Evolutionary conservation across 2,329 filamentous ascomycete genomes (phyloP).

Genomic region (Scytalidium sp.): DNA sequence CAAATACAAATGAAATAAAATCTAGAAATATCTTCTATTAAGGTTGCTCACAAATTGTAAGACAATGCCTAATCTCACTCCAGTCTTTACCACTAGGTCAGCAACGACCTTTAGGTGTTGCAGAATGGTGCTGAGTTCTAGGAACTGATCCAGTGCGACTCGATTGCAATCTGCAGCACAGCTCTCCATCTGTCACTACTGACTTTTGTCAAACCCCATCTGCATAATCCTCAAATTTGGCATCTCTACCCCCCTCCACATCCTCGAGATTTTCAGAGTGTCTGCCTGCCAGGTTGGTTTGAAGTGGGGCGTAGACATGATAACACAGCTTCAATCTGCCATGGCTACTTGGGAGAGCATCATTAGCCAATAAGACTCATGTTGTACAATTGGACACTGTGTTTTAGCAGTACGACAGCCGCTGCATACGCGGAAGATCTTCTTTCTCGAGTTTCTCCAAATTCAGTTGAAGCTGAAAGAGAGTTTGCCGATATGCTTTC

Average conservation of each 20-base stretch:
- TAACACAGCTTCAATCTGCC: too few species aligned
- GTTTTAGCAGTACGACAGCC: too few species aligned
- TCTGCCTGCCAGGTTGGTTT: too few species aligned
- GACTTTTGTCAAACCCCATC: constrained; percentile 11
- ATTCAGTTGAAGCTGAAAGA: too few species aligned
- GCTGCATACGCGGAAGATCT: too few species aligned
- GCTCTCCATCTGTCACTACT: constrained; percentile 13
- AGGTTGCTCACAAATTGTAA: constrained; percentile 13
- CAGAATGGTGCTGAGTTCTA: constrained; percentile 14
- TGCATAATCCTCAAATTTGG: constrained; percentile 13
- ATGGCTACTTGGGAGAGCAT: too few species aligned
- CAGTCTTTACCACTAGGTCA: constrained; percentile 12
- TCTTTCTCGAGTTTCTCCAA: too few species aligned
- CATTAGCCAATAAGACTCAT: too few species aligned
- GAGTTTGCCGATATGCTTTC: too few species aligned
- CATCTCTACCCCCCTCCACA: constrained; percentile 12
- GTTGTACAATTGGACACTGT: too few species aligned
- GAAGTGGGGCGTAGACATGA: too few species aligned
- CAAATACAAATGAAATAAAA: constrained; percentile 3
- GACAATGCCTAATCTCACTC: constrained; percentile 9
- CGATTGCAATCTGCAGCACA: constrained; percentile 7
- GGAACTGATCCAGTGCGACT: too few species aligned
- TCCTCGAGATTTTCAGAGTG: constrained; percentile 10
- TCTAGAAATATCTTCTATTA: constrained; percentile 9
- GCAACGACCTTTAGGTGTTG: constrained; percentile 11